Conservation (phyloP, 345 rosid species). For the Clausena lansium region DNA sequence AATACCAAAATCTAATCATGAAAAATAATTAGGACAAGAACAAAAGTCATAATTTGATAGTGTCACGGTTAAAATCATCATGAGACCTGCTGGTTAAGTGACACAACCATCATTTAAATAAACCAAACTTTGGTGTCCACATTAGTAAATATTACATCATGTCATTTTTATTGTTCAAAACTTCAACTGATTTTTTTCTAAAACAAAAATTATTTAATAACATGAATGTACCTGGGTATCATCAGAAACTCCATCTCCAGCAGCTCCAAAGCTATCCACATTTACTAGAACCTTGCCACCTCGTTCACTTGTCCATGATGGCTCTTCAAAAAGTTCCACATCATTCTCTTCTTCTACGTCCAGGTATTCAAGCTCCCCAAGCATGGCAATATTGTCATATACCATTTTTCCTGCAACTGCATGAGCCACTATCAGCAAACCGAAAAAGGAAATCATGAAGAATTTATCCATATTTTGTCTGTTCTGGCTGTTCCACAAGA, state of each 20-base stretch:
- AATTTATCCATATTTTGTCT: constrained; percentile 48
- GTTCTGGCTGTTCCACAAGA: constrained; percentile 29
- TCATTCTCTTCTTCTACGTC: constrained; percentile 53
- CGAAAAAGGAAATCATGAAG: constrained; percentile 45
- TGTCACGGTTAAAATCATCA: not conserved
- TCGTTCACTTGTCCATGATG: constrained; percentile 51
- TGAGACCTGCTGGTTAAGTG: not conserved
- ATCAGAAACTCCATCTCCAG: constrained; percentile 87
- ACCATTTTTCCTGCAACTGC: constrained; percentile 45
- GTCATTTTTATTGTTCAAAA: not conserved
- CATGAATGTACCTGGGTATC: constrained; percentile 72
- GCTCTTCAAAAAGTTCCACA: constrained; percentile 34
- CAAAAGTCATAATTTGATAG: not conserved
- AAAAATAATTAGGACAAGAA: not conserved
- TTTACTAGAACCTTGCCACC: constrained; percentile 76
- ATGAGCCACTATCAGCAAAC: constrained; percentile 45
- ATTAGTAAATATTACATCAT: not conserved
- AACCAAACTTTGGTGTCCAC: not conserved
- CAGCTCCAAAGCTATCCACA: constrained; percentile 90
- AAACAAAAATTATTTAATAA: not conserved
- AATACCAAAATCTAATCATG: not conserved
- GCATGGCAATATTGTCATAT: constrained; percentile 41
- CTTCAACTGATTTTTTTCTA: too few species aligned
- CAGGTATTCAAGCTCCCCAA: constrained; percentile 54
- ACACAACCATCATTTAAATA: not conserved